These are phyloP conservation scores for Aureobasidium zeae DNA, from an alignment of 2,329 filamentous ascomycete genomes.

Conservation along the genomic window DNA sequence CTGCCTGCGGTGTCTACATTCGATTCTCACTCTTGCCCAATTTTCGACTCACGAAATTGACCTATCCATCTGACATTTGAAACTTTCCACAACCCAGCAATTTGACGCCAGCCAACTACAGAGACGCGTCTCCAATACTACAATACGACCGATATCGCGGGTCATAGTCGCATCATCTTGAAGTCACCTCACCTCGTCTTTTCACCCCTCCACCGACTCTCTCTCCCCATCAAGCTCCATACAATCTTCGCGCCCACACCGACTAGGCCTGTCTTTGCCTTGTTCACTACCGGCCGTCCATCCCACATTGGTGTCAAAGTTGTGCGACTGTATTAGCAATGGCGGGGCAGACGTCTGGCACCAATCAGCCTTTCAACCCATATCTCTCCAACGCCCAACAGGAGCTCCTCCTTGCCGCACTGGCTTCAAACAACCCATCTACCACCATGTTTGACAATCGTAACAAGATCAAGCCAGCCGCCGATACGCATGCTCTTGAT, in stretches of 20 bases:
- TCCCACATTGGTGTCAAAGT: conserved; percentile 6
- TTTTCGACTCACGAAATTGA: neutral
- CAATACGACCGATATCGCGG: neutral
- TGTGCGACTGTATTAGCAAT: conserved; percentile 13
- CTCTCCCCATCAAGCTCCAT: neutral
- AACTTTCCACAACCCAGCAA: neutral
- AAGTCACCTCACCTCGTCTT: neutral
- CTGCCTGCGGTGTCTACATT: conserved; percentile 13
- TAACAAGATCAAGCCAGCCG: conserved; percentile 1
- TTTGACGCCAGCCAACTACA: neutral
- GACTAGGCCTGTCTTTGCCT: neutral
- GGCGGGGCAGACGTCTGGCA: conserved; percentile 15
- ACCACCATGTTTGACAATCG: neutral
- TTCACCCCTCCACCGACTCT: neutral
- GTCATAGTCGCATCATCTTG: conserved; percentile 12
- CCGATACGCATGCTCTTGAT: conserved; percentile 22
- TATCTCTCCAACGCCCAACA: conserved; percentile 41
- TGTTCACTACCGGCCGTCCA: neutral
- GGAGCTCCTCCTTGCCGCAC: conserved; percentile 39
- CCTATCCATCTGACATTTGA: neutral
- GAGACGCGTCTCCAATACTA: neutral
- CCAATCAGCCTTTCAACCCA: conserved; percentile 27
- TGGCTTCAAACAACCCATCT: conserved; percentile 36
- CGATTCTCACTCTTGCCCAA: conserved; percentile 7
- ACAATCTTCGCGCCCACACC: neutral